These are phyloP conservation scores for Rhizopogon vulgaris DNA, from an alignment of 768 basidiomycete species.

Conservation along the genomic window DNA sequence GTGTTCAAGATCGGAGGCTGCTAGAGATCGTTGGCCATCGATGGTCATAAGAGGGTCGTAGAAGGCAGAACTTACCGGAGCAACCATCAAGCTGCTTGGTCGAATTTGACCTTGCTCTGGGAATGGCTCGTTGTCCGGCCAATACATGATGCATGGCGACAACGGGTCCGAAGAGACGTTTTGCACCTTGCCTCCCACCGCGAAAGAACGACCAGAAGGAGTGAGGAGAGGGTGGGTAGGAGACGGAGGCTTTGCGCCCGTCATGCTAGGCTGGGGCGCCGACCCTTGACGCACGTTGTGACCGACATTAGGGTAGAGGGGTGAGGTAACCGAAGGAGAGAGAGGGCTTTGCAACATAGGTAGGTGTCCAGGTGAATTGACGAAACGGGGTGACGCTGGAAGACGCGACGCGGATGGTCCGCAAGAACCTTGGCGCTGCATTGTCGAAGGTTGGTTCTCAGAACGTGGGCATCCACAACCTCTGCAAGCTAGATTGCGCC, in stretches of 20 bases:
- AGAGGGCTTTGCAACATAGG: slow-evolving; percentile 1
- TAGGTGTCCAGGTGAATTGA: slow-evolving; percentile 3
- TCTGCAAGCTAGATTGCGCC: slow-evolving; percentile 73
- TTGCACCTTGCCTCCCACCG: slow-evolving; percentile 71
- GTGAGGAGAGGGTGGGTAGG: slow-evolving; percentile 72
- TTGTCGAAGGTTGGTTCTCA: slow-evolving; percentile 24
- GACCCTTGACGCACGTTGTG: slow-evolving; percentile 22
- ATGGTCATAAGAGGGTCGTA: neutral
- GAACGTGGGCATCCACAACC: slow-evolving; percentile 66
- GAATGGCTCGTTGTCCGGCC: slow-evolving; percentile 85
- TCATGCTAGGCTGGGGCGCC: slow-evolving; percentile 10
- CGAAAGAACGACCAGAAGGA: slow-evolving; percentile 75
- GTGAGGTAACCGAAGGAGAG: slow-evolving; percentile 23
- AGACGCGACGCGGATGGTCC: slow-evolving; percentile 17
- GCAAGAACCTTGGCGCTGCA: slow-evolving; percentile 23
- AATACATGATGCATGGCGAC: slow-evolving; percentile 77
- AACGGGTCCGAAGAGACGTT: slow-evolving; percentile 72
- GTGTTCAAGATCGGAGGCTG: slow-evolving; percentile 87
- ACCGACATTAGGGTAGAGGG: slow-evolving; percentile 22
- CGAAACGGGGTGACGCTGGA: slow-evolving; percentile 21
- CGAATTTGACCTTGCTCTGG: slow-evolving; percentile 78
- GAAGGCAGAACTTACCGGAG: slow-evolving; percentile 37
- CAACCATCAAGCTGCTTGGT: slow-evolving; percentile 46
- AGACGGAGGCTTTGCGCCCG: slow-evolving; percentile 27
- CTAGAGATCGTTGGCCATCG: slow-evolving; percentile 27